Percentiles rank a stretch among this genome's conserved stretches.
These are phyloP conservation scores for Sherardia arvensis DNA, from an alignment of 257 asterid genomes.

Conservation along the genomic window DNA sequence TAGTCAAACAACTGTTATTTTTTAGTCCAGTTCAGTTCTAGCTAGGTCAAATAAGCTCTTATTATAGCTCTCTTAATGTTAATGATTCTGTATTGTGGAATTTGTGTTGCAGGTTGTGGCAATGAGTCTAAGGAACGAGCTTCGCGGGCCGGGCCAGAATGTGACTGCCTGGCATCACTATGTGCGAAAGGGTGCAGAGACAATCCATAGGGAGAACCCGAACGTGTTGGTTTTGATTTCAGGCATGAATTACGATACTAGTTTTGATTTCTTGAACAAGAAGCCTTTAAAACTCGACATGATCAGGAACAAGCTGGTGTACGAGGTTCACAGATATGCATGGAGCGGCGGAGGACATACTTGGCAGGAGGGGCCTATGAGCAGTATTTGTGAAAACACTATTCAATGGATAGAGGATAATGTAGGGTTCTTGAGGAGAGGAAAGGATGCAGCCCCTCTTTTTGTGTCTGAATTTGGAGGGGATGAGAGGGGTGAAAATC, in stretches of 20 bases:
- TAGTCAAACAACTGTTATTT: no score
- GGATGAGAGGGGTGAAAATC: background rate
- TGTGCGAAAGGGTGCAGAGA: constrained; percentile 43
- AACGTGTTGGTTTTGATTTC: constrained; percentile 50
- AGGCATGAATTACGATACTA: constrained; percentile 36
- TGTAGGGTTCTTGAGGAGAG: background rate
- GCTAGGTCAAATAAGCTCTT: no score
- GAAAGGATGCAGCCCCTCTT: background rate
- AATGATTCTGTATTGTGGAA: background rate
- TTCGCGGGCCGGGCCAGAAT: constrained; percentile 44
- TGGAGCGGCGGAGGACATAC: background rate
- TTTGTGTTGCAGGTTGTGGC: constrained; percentile 36
- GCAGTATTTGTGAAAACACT: background rate
- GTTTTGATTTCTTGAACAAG: constrained; percentile 27
- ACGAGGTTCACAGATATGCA: constrained; percentile 61
- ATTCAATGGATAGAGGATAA: background rate
- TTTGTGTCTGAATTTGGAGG: background rate
- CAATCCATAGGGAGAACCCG: constrained; percentile 37
- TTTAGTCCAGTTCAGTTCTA: no score
- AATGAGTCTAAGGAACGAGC: constrained; percentile 74
- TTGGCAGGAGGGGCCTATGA: background rate
- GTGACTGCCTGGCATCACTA: constrained; percentile 41
- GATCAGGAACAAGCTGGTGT: constrained; percentile 39
- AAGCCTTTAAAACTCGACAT: constrained; percentile 20
- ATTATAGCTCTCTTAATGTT: background rate